Base-by-base conservation (phyloP, 2,329 filamentous ascomycete species). In the Diaporthe australafricana region DNA sequence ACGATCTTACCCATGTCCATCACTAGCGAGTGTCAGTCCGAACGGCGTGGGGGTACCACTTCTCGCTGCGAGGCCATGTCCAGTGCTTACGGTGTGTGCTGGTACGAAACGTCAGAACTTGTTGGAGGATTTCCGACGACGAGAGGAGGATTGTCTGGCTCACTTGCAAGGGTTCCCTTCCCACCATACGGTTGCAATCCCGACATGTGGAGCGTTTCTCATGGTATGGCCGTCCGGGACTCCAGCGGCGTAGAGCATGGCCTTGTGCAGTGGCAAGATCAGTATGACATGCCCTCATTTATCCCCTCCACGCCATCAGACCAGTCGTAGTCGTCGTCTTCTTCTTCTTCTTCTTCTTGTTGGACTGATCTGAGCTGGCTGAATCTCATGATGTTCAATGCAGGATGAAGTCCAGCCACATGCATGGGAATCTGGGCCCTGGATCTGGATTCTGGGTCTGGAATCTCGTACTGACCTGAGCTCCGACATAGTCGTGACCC, bases 151-250 rank as follows among this genome's bases (percentile, higher is more conserved):
- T 16, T 42, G 60, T 27, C 42, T 63, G 42, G 27, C 91, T 84
- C 83, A 94, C 92, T 98, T 98, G 90, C 95, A 98, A 47, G 96
- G 94, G 80, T 98, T 98, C 35, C 96, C 96, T 83, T 98, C 95
- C 95, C 95, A 98, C 95, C 95, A 98, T 5, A 98, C 94, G 6
- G 93, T 95, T 9, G 95, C 93, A 79, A 98, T 90, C 71, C 96
- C 96, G 32, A 98, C 93, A 75, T 98, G 96, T 16, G 96, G 94
- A 68, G 93, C 93, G 71, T 89, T 96, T 83, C 96, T 95, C 94
- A 98, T 97, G 78, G 92, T 90, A 70, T 96, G 87, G 77, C 90
- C 88, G 79, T 94, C 90, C 1, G 95, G 94, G 42, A 98, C 93
- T 30, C 96, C 96, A 11, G 96, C 95, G 17, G 93, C 95, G 83